Conservation (phyloP, 1,284 basidiomycete species). For the Trichosporon inkin region DNA sequence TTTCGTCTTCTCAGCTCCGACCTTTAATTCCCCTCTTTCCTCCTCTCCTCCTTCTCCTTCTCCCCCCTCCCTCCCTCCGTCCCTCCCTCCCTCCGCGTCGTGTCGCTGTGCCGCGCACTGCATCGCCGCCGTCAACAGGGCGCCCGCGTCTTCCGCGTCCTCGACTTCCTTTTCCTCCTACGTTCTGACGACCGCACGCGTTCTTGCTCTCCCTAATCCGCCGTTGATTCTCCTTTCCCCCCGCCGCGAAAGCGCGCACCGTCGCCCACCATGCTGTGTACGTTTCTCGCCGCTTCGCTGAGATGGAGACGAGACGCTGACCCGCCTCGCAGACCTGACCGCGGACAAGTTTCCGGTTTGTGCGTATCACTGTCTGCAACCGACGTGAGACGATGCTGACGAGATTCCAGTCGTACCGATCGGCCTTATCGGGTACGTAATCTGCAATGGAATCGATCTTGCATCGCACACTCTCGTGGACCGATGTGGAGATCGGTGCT, state of each 20-base stretch:
- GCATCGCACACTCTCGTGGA: background rate
- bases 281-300: background rate
- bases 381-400: background rate
- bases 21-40: background rate
- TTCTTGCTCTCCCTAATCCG: background rate
- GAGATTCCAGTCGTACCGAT: conserved; percentile 21
- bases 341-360: conserved; percentile 73
- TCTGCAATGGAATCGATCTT: background rate
- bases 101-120: background rate
- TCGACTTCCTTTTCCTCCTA: background rate
- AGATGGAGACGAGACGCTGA: conserved; percentile 1
- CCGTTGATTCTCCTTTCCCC: no score
- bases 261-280: conserved; percentile 23
- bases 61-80: background rate
- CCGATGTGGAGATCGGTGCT: background rate
- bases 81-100: background rate
- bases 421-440: conserved; percentile 24
- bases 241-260: conserved; percentile 7
- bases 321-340: conserved; percentile 59
- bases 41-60: background rate
- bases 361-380: conserved; percentile 50
- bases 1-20: background rate
- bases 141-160: background rate
- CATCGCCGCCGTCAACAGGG: background rate
- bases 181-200: background rate